Evolutionary conservation across 2,329 filamentous ascomycete species (phyloP).

Genomic region (Aspergillus arachidicola): DNA sequence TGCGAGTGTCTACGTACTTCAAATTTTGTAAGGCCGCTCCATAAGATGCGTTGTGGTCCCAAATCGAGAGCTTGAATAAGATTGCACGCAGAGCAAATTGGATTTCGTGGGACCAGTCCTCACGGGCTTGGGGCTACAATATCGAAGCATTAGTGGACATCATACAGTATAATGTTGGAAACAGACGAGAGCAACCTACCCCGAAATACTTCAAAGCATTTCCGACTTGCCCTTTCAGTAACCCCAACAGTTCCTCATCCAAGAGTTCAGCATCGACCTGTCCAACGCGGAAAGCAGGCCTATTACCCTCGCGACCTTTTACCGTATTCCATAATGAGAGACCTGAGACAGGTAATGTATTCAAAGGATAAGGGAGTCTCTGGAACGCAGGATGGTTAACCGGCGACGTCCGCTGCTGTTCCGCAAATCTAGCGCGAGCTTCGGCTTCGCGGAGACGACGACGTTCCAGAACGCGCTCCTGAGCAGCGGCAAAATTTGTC

Average conservation of each 20-base stretch:
- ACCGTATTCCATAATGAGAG: constrained; percentile 69
- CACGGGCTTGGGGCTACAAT: constrained; percentile 64
- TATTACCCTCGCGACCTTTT: constrained; percentile 73
- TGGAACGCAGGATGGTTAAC: constrained; percentile 57
- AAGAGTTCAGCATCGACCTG: constrained; percentile 95
- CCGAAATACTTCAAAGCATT: constrained; percentile 88
- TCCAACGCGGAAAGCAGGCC: constrained; percentile 86
- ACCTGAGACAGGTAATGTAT: constrained; percentile 50
- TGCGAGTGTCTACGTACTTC: constrained; percentile 82
- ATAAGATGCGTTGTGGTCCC: constrained; percentile 95
- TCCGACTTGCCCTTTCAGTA: constrained; percentile 82
- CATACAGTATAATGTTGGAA: neutral
- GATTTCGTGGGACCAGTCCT: constrained; percentile 88
- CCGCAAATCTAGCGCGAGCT: constrained; percentile 57
- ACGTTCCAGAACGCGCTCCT: constrained; percentile 80
- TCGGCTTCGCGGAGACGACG: constrained; percentile 74
- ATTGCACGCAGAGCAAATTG: constrained; percentile 73
- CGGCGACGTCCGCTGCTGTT: constrained; percentile 50
- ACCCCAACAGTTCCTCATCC: constrained; percentile 86
- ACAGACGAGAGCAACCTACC: constrained; percentile 46
- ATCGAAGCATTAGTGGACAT: constrained; percentile 11
- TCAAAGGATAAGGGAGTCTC: constrained; percentile 65
- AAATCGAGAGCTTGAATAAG: constrained; percentile 92
- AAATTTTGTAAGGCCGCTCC: constrained; percentile 91
- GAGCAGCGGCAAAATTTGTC: constrained; percentile 81